Percentiles rank a stretch among this genome's conserved stretches.
Conservation (phyloP, 192 early-diverging fungal genomes). For the Phycomyces blakesleeanus region DNA sequence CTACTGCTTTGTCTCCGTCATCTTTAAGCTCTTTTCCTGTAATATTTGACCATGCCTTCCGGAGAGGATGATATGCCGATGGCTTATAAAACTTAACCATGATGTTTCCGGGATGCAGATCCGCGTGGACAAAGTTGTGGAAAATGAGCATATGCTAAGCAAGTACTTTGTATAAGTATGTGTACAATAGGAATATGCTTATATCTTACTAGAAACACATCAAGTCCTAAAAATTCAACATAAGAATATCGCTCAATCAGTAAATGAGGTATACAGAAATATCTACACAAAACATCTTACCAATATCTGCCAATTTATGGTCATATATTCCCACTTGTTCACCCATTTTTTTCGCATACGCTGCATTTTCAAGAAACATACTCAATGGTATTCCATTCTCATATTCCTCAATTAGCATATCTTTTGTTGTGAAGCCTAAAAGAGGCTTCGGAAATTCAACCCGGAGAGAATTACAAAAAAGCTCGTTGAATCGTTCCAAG, state of each 20-base stretch:
- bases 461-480: conserved; percentile 50
- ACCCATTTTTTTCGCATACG: background rate
- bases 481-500: conserved; percentile 54
- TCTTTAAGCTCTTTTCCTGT: conserved; percentile 24
- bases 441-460: conserved; percentile 71
- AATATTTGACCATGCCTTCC: conserved; percentile 32
- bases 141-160: conserved; percentile 82
- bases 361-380: conserved; percentile 62
- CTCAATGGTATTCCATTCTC: conserved; percentile 73
- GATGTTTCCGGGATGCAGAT: conserved; percentile 94
- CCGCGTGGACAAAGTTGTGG: conserved; percentile 94
- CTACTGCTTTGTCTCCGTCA: conserved; percentile 38
- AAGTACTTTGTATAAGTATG: conserved; percentile 3
- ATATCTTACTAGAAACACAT: conserved; percentile 62
- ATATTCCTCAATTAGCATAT: conserved; percentile 84
- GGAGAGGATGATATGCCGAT: conserved; percentile 48
- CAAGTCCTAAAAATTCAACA: conserved; percentile 40
- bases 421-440: conserved; percentile 42
- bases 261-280: too few species aligned
- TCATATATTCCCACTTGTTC: conserved; percentile 61
- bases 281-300: conserved; percentile 44
- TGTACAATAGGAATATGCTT: background rate
- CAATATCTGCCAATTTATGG: conserved; percentile 71
- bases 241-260: too few species aligned
- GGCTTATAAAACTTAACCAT: conserved; percentile 76